phyloP scores from a whole-genome alignment of 352 stramenopile species.

The Phytopythium montanum region DNA sequence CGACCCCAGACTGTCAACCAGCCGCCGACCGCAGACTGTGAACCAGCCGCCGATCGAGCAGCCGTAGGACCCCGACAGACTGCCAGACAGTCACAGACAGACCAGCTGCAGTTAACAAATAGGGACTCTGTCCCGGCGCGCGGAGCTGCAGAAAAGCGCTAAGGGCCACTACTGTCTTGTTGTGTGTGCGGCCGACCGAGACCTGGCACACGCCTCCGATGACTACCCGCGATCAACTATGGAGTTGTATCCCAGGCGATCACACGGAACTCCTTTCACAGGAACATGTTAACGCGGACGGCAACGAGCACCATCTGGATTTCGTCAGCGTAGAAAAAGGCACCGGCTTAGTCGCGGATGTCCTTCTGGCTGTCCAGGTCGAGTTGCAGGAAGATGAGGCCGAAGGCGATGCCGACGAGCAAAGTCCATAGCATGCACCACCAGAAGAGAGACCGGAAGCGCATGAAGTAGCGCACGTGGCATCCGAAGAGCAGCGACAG shows the following conservation, averaged over 20 bases:
- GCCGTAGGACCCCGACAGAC: too few relatives aligned
- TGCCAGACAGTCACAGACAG: too few relatives aligned
- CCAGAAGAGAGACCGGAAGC: constrained; percentile 29
- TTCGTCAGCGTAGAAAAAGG: constrained; percentile 39
- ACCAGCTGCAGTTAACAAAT: too few relatives aligned
- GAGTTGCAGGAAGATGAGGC: constrained; percentile 44
- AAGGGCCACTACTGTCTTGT: too few relatives aligned
- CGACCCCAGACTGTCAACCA: too few relatives aligned
- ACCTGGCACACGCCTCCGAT: too few relatives aligned
- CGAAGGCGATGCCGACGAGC: constrained; percentile 33
- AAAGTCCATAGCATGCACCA: constrained; percentile 41
- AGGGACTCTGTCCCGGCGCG: too few relatives aligned
- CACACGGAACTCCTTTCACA: constrained; percentile 27
- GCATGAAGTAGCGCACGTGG: constrained; percentile 33
- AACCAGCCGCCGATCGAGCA: too few relatives aligned
- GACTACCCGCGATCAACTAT: too few relatives aligned
- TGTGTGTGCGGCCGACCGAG: too few relatives aligned
- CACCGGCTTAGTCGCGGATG: constrained; percentile 43
- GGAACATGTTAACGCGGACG: constrained; percentile 24
- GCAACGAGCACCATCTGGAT: constrained; percentile 32
- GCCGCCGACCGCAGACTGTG: too few relatives aligned
- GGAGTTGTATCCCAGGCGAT: constrained; percentile 24
- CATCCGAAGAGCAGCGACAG: constrained; percentile 36
- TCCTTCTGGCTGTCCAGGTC: constrained; percentile 29
- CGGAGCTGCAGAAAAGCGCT: too few relatives aligned